These are phyloP conservation scores for Ogataea polymorpha DNA, from an alignment of 805 yeast genomes.

Conservation along the genomic window DNA sequence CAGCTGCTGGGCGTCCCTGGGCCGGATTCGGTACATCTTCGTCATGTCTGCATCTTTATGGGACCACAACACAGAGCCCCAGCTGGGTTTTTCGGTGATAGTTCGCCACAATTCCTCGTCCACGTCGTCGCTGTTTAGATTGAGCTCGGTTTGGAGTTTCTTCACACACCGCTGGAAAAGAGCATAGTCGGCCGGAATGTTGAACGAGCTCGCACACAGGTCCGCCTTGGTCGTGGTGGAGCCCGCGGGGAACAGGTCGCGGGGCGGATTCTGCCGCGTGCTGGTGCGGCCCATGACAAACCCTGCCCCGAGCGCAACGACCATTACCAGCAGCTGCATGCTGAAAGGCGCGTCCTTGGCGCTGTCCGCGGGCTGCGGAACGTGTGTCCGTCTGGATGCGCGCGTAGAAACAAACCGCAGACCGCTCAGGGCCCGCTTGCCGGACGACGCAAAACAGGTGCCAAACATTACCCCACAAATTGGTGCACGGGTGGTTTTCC, in stretches of 20 bases:
- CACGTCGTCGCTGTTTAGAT: constrained; percentile 13
- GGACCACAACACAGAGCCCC: constrained; percentile 24
- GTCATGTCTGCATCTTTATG: constrained; percentile 15
- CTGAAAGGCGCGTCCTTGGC: constrained; percentile 24
- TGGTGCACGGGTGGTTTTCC: constrained; percentile 1
- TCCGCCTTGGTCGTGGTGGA: constrained; percentile 24
- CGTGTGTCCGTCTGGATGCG: background rate
- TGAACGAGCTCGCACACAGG: constrained; percentile 15
- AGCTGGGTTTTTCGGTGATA: constrained; percentile 19
- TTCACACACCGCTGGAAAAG: constrained; percentile 28
- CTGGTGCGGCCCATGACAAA: constrained; percentile 30
- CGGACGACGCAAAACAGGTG: background rate
- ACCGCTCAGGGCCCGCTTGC: background rate
- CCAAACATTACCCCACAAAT: constrained; percentile 6
- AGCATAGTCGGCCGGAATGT: constrained; percentile 22
- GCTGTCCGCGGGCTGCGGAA: constrained; percentile 5
- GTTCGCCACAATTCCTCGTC: constrained; percentile 21
- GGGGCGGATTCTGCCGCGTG: constrained; percentile 26
- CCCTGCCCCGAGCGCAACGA: constrained; percentile 35
- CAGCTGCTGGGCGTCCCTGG: constrained; percentile 23
- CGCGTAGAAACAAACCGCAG: background rate
- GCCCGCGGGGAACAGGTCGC: constrained; percentile 28
- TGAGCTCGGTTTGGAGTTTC: constrained; percentile 24
- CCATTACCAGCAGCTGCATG: constrained; percentile 27
- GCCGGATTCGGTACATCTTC: constrained; percentile 21